Evolutionary conservation across 192 early-diverging fungal genomes (phyloP), one percentile per base, ranked within the genome.

Genomic region (Coemansia sp.): DNA sequence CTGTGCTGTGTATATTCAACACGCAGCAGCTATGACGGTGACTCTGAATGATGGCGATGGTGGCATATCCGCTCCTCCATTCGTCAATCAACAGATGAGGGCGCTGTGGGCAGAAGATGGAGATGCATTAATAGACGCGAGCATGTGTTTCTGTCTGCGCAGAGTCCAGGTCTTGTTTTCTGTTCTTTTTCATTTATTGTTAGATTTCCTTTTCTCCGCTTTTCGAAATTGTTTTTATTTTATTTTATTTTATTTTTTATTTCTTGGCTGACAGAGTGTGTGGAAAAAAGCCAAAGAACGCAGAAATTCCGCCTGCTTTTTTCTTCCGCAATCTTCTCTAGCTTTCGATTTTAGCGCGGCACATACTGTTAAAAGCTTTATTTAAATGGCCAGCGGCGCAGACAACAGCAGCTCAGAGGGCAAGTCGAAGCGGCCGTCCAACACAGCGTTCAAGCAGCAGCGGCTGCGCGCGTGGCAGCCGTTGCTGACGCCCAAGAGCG

Each of bases 371-470:
- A 19, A 18, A 19, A 18, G 22, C 30, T 48, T 41, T 25, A 27
- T n/a, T 35, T 34, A 60, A 51, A 74, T 74, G 72, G 56, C 64
- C 8, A 55, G 71, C 41, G 50, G 43, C 11, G 35, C 53, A 11
- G 32, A 26, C 34, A 20, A n/a, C 29, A 34, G n/a, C n/a, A n/a
- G n/a, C n/a, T n/a, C 46, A 0, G 64, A 74, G 27, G 34, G 32
- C 15, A 74, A 74, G 37, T 51, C 59, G 46, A 74, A 67, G 49
- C 55, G 47, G 13, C 72, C 72, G 20, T 74, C 72, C 45, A 74
- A 99, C 80, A 97, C 94, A 26, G 95, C 96, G 24, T 97, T 99
- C 65, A 98, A 97, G 80, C 97, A 99, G 74, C 97, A 99, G 60
- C 89, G 97, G 11, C 86, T 99, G 69, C 94, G 92, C 76, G 91